A percentile compares a stretch with the other conserved stretches of the same genome.
Conservation (phyloP, 1,284 basidiomycete genomes). For the Abortiporus biennis region DNA sequence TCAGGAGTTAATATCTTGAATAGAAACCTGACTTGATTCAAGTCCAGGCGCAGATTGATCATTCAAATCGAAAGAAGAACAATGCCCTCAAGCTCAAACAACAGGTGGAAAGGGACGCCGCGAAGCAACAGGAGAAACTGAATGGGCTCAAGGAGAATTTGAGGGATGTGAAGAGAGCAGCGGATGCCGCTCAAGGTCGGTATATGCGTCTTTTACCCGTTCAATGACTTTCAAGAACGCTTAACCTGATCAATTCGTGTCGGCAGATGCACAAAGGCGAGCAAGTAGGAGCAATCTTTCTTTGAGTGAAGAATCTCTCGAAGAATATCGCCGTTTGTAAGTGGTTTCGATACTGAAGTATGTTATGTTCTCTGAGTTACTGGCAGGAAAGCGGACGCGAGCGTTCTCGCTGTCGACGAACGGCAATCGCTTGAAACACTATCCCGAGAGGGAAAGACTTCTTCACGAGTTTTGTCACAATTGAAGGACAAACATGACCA, state of each 20-base stretch:
- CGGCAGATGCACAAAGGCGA: slow-evolving; percentile 69
- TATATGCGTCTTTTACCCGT: slow-evolving; percentile 1
- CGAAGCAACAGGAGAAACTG: slow-evolving; percentile 60
- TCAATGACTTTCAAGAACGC: neutral
- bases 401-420: slow-evolving; percentile 77
- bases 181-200: slow-evolving; percentile 74
- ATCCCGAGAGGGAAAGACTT: slow-evolving; percentile 78
- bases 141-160: slow-evolving; percentile 60
- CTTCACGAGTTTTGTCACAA: slow-evolving; percentile 60
- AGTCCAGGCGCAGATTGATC: slow-evolving; percentile 82
- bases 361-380: too few relatives aligned
- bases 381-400: slow-evolving; percentile 70
- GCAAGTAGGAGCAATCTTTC: slow-evolving; percentile 73
- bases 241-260: neutral
- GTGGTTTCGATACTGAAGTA: slow-evolving; percentile 21
- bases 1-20: neutral
- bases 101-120: slow-evolving; percentile 64
- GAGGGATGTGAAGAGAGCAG: slow-evolving; percentile 58
- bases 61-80: slow-evolving; percentile 73
- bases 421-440: slow-evolving; percentile 83
- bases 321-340: slow-evolving; percentile 84
- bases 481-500: slow-evolving; percentile 65
- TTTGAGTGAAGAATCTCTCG: slow-evolving; percentile 78
- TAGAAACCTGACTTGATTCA: slow-evolving; percentile 81
- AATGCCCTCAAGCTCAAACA: slow-evolving; percentile 63